Percentiles rank a stretch among this genome's conserved stretches.
Conservation (phyloP, 208 protist genomes). For the Acanthamoeba divionensis region DNA sequence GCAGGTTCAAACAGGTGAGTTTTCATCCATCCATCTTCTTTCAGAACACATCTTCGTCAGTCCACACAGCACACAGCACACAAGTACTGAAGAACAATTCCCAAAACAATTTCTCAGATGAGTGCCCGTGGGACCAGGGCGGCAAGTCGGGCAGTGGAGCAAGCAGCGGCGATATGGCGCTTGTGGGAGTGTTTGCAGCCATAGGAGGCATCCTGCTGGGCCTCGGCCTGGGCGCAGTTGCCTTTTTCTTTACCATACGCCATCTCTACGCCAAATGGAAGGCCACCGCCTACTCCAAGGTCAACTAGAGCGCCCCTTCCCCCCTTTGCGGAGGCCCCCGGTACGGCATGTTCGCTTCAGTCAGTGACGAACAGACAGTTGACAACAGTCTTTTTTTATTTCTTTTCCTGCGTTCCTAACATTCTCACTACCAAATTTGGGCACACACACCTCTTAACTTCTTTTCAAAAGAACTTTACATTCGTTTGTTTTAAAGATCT, state of each 20-base stretch:
- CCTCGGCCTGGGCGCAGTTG: not conserved
- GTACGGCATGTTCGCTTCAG: too few relatives aligned
- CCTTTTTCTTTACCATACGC: not conserved
- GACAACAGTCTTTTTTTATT: too few relatives aligned
- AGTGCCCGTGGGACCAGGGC: not conserved
- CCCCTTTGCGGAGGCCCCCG: too few relatives aligned
- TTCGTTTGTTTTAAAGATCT: too few relatives aligned
- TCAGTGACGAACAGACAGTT: too few relatives aligned
- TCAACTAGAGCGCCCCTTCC: not conserved
- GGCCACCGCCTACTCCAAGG: not conserved
- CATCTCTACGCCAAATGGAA: constrained; percentile 10
- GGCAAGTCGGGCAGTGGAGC: not conserved
- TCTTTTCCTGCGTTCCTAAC: too few relatives aligned
- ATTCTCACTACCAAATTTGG: too few relatives aligned
- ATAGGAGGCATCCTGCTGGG: constrained; percentile 8
- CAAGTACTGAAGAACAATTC: not conserved
- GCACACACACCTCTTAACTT: too few relatives aligned
- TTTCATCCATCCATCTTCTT: not conserved
- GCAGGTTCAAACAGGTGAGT: constrained; percentile 1
- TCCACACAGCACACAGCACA: not conserved
- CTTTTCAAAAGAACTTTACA: too few relatives aligned
- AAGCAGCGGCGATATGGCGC: not conserved
- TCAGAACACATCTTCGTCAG: too few relatives aligned
- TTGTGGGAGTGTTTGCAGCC: constrained; percentile 23
- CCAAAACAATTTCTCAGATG: not conserved